These are phyloP conservation scores for Kurtzmaniella quercitrusa DNA, from an alignment of 1,139 yeast species.

Conservation along the genomic window DNA sequence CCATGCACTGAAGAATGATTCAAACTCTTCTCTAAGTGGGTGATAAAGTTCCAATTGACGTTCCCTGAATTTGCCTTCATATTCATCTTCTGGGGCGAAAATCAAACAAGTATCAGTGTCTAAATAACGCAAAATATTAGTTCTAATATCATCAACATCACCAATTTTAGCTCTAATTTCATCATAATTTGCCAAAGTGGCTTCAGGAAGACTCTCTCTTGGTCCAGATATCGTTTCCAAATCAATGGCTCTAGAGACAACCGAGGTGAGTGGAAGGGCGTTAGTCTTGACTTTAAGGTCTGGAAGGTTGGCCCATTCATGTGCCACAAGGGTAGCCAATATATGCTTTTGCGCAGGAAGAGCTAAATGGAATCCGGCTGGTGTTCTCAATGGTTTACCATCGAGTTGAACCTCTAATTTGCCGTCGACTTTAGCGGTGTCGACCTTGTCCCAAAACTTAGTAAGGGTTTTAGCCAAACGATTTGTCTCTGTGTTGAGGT, in stretches of 20 bases:
- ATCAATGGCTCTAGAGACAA: constrained; percentile 85
- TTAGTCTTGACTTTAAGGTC: constrained; percentile 72
- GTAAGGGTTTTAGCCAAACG: constrained; percentile 65
- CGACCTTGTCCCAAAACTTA: constrained; percentile 84
- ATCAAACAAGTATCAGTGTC: constrained; percentile 93
- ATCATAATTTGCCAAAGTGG: constrained; percentile 23
- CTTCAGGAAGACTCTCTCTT: constrained; percentile 13
- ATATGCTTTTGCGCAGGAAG: constrained; percentile 58
- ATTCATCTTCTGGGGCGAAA: constrained; percentile 77
- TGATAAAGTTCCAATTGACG: constrained; percentile 74
- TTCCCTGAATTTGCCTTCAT: constrained; percentile 72
- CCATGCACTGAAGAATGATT: constrained; percentile 51
- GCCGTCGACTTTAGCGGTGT: constrained; percentile 30
- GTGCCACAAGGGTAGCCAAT: constrained; percentile 71
- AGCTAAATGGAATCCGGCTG: constrained; percentile 67
- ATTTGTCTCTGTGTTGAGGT: constrained; percentile 60
- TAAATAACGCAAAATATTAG: constrained; percentile 66
- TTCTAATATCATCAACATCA: constrained; percentile 49
- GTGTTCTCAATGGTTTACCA: constrained; percentile 75
- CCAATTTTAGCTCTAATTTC: constrained; percentile 54
- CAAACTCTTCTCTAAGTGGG: constrained; percentile 69
- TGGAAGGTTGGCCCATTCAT: constrained; percentile 85
- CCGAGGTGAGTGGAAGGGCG: constrained; percentile 80
- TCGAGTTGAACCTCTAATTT: constrained; percentile 62
- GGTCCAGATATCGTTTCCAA: constrained; percentile 29